phyloP scores from a whole-genome alignment of 2,329 filamentous ascomycete genomes.

The Ophiostoma perfectum region DNA sequence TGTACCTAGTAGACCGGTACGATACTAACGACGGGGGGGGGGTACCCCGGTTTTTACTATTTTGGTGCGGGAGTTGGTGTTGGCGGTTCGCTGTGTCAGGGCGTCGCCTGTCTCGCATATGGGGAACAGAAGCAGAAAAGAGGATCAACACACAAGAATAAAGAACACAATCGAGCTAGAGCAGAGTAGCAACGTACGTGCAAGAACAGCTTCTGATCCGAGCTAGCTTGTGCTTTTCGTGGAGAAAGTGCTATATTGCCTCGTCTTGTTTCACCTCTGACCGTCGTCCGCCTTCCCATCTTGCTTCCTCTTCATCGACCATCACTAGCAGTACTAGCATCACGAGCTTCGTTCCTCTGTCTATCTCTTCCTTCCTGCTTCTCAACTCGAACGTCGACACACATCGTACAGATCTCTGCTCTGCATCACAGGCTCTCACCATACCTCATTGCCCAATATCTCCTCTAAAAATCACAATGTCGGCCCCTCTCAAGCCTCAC shows the following conservation, averaged over 20 bases:
- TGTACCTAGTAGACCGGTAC: not conserved
- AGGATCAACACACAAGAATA: not conserved
- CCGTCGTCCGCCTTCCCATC: not conserved
- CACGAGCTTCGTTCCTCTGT: not conserved
- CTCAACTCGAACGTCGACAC: too few relatives aligned
- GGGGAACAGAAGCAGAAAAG: not conserved
- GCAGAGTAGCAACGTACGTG: not conserved
- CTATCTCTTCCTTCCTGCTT: not conserved
- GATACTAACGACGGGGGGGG: not conserved
- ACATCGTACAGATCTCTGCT: too few relatives aligned
- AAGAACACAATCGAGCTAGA: not conserved
- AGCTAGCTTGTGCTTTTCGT: conserved; percentile 15
- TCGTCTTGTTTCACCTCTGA: conserved; percentile 1
- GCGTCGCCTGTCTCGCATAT: conserved; percentile 5
- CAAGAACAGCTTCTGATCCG: not conserved
- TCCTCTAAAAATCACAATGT: conserved; percentile 34
- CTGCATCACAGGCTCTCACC: not conserved
- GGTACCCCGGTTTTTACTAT: not conserved
- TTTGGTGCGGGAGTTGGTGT: not conserved
- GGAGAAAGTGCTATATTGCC: not conserved
- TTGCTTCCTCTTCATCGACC: too few relatives aligned
- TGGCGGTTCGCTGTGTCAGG: not conserved
- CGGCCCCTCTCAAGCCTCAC: conserved; percentile 50
- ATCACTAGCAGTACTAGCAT: too few relatives aligned
- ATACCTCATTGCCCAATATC: not conserved